A percentile compares a stretch with the other conserved stretches of the same genome.
phyloP scores from a whole-genome alignment of 2,329 filamentous ascomycete genomes.

The Emmonsiellopsis sp. region DNA sequence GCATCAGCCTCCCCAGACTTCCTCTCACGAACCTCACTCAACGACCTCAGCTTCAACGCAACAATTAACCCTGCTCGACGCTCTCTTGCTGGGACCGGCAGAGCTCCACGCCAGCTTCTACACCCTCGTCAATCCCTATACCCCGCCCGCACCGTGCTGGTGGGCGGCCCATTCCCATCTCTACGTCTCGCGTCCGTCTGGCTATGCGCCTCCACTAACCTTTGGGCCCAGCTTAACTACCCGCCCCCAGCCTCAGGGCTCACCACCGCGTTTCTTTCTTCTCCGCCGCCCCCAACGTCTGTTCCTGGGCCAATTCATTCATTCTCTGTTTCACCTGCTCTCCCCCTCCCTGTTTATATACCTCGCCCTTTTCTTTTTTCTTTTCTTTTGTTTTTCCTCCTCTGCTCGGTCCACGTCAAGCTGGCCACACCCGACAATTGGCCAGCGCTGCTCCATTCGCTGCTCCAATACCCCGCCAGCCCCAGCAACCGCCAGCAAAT shows the following conservation, averaged over 20 bases:
- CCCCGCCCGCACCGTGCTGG: no score
- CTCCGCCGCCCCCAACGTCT: background rate
- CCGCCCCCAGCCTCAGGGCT: no score
- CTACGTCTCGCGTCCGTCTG: no score
- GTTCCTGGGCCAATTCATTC: background rate
- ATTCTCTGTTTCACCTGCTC: background rate
- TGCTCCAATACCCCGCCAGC: constrained; percentile 25
- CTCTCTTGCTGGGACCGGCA: no score
- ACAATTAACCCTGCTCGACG: background rate
- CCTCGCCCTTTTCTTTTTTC: background rate
- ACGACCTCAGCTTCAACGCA: background rate
- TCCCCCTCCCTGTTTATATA: background rate
- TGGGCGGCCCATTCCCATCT: no score
- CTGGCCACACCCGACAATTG: background rate
- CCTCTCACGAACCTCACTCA: background rate
- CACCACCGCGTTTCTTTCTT: background rate
- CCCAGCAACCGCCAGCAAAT: constrained; percentile 28
- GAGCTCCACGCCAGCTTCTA: no score
- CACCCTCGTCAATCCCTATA: no score
- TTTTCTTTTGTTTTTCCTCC: background rate
- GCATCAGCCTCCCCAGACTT: background rate
- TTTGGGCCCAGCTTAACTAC: no score
- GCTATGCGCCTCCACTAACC: no score
- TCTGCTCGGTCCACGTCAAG: background rate
- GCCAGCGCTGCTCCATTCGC: background rate